These are phyloP conservation scores for Citeromyces siamensis DNA, from an alignment of 1,139 yeast species.

Conservation along the genomic window DNA sequence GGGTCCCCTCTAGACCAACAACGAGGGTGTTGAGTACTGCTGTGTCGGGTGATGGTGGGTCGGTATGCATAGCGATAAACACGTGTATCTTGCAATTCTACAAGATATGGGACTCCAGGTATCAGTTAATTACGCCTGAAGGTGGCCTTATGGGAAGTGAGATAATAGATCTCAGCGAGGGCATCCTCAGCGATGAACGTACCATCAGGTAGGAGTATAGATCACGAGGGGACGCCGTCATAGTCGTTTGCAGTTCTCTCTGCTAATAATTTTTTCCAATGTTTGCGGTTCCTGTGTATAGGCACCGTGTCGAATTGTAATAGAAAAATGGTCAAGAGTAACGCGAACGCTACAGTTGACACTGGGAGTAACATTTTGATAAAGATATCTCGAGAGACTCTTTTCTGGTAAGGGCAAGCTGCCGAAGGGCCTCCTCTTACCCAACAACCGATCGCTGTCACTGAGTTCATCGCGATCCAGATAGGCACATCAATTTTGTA, in stretches of 20 bases:
- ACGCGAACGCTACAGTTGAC: constrained; percentile 37
- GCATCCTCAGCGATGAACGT: constrained; percentile 20
- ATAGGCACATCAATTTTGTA: constrained; percentile 24
- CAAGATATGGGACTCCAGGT: constrained; percentile 43
- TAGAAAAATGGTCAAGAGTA: constrained; percentile 27
- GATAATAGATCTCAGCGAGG: constrained; percentile 46
- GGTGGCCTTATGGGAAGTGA: constrained; percentile 43
- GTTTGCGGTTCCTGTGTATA: constrained; percentile 38
- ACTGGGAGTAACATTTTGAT: constrained; percentile 59
- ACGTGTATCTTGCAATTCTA: constrained; percentile 70
- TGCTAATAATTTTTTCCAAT: constrained; percentile 37
- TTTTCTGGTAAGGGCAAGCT: constrained; percentile 61
- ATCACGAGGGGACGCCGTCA: constrained; percentile 52
- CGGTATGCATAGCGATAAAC: constrained; percentile 62
- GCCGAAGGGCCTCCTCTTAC: constrained; percentile 76
- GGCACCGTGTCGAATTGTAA: constrained; percentile 30
- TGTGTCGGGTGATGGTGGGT: constrained; percentile 45
- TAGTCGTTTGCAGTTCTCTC: constrained; percentile 34
- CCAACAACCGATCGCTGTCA: constrained; percentile 70
- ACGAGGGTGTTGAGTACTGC: constrained; percentile 55
- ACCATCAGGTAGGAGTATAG: constrained; percentile 11
- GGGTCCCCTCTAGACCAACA: constrained; percentile 39
- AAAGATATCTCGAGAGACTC: constrained; percentile 42
- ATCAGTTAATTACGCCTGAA: constrained; percentile 24
- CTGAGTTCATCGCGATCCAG: constrained; percentile 82